A percentile compares a stretch with the other conserved stretches of the same genome.
Conservation (phyloP, 75 land plant species). For the Ceratopteris richardii region DNA sequence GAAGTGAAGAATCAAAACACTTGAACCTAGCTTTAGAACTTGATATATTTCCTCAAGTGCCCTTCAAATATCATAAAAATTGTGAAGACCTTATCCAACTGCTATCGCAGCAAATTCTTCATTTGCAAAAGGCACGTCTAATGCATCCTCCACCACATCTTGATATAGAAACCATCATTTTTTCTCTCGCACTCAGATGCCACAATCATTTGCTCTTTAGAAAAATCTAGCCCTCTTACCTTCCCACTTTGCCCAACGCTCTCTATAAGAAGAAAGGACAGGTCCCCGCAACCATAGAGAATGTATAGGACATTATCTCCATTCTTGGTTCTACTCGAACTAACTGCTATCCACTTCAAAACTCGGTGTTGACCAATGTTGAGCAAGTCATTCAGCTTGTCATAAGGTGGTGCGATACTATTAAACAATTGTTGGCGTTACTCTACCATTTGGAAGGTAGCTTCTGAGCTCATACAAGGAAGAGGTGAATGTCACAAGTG, state of each 20-base stretch:
- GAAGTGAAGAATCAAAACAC: constrained; percentile 69
- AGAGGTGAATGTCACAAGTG: too few relatives aligned
- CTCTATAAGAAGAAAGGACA: constrained; percentile 65
- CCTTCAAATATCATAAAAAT: constrained; percentile 51
- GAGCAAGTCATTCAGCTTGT: constrained; percentile 91
- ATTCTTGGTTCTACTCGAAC: constrained; percentile 68
- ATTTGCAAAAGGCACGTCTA: constrained; percentile 59
- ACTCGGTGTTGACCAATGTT: constrained; percentile 85
- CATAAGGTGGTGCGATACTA: too few relatives aligned
- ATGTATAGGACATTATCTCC: constrained; percentile 78
- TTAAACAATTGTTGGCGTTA: too few relatives aligned
- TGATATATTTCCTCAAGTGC: constrained; percentile 63
- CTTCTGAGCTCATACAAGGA: too few relatives aligned
- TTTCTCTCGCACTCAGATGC: constrained; percentile 51
- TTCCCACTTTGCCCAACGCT: constrained; percentile 58
- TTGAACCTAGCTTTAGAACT: constrained; percentile 72
- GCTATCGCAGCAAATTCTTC: constrained; percentile 74
- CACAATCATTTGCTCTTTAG: constrained; percentile 56
- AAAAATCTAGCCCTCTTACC: constrained; percentile 86
- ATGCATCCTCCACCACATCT: constrained; percentile 83
- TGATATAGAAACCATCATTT: constrained; percentile 32
- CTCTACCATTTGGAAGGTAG: too few relatives aligned
- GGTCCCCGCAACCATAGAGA: constrained; percentile 94
- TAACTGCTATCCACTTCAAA: constrained; percentile 92
- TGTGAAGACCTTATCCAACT: constrained; percentile 78